Evolutionary conservation across 352 stramenopile species (phyloP), one percentile per base, ranked within the genome.

Genomic region (Phytophthora sp.): DNA sequence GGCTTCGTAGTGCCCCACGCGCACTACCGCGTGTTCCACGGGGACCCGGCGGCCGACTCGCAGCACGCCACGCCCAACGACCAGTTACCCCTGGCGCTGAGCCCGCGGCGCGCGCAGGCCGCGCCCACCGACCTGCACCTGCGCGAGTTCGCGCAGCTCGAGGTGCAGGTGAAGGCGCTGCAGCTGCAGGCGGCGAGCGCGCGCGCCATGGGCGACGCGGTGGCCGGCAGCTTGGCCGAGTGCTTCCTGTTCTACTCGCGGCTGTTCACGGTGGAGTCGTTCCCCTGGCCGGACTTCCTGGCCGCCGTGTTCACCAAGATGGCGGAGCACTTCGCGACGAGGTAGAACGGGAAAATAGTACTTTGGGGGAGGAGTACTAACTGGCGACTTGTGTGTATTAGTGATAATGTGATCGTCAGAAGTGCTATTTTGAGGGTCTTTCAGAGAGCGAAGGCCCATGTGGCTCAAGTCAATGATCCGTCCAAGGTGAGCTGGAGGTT

Each of bases 241-340:
- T 80, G 75, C 54, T 72, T 89, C 28, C 37, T 67, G 46, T 89
- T 85, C 57, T 87, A 86, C 57, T 34, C 68, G 23, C 55, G 76
- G 17, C 67, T 89, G 7, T 76, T 87, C 43, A 86, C 79, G 5
- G 62, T 72, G 15, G 79, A 89, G 52, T 77, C 79, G 12, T 84
- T 85, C 65, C 49, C 65, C n/a, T 89, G 75, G 75, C 79, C 79
- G 30, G 79, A 89, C 62, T 89, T 89, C 54, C 67, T 89, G 0
- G 63, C 77, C 12, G 73, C 70, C 3, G 75, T 86, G 8, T 82
- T 75, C 37, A 77, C 74, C 2, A 87, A 87, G 43, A 27, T 89
- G 13, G 72, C 70, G 7, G 79, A 89, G 37, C 74, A 87, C 42
- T 89, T 81, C 56, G 54, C 70, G 11, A 24, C 64, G 27, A 82